Percentiles rank a stretch among this genome's conserved stretches.
These are phyloP conservation scores for Suhomyces faveliae DNA, from an alignment of 805 yeast genomes.

Conservation along the genomic window DNA sequence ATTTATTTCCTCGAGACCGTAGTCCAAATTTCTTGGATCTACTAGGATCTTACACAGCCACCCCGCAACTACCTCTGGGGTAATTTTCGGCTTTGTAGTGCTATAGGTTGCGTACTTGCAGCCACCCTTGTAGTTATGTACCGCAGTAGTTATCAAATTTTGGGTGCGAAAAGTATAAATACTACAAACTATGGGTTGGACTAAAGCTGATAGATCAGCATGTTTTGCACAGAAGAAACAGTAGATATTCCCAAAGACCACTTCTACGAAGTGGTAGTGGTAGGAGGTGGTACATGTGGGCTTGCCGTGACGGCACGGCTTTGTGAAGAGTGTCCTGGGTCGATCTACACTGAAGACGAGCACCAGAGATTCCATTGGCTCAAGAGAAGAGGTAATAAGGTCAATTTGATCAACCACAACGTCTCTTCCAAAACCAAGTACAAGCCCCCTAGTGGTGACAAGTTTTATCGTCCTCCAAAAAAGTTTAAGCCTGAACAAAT, in stretches of 20 bases:
- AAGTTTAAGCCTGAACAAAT: conserved; percentile 27
- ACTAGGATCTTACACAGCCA: too few relatives aligned
- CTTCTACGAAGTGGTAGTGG: conserved; percentile 37
- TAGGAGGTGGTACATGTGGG: conserved; percentile 50
- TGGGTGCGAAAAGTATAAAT: conserved; percentile 6
- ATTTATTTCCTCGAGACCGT: neutral
- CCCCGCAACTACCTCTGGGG: neutral
- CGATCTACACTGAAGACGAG: conserved; percentile 46
- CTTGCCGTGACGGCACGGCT: conserved; percentile 41
- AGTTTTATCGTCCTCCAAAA: conserved; percentile 12
- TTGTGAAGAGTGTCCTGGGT: conserved; percentile 42
- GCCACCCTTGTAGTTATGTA: conserved; percentile 8
- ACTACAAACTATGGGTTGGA: neutral
- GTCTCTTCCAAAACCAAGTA: conserved; percentile 13
- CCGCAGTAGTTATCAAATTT: conserved; percentile 7
- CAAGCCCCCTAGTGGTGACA: conserved; percentile 10
- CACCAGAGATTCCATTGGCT: conserved; percentile 49
- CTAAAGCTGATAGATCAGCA: neutral
- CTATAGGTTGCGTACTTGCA: neutral
- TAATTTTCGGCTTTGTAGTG: neutral
- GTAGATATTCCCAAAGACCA: conserved; percentile 15
- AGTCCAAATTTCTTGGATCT: neutral
- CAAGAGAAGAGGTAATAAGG: conserved; percentile 28
- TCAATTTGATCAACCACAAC: conserved; percentile 21
- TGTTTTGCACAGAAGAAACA: neutral